Percentiles rank a stretch among this genome's conserved stretches.
phyloP scores from a whole-genome alignment of 305 asterid genomes.

The Petunia hybrid region DNA sequence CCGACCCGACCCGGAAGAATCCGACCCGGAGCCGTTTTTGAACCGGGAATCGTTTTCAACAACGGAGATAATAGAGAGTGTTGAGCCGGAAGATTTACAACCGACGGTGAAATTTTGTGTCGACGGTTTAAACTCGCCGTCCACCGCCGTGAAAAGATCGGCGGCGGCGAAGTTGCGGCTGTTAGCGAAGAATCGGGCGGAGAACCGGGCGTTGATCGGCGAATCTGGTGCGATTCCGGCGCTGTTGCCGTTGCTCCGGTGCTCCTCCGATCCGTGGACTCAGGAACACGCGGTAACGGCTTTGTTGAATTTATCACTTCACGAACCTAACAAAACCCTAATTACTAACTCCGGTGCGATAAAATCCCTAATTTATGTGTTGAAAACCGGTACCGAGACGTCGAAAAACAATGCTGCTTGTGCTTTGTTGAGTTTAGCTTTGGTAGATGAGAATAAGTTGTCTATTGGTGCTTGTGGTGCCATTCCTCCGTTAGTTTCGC shows the following conservation, averaged over 20 bases:
- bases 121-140: constrained; percentile 72
- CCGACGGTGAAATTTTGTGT: constrained; percentile 88
- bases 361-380: constrained; percentile 74
- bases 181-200: constrained; percentile 84
- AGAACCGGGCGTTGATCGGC: constrained; percentile 87
- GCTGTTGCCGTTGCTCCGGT: constrained; percentile 74
- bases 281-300: constrained; percentile 96
- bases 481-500: constrained; percentile 77
- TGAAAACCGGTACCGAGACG: constrained; percentile 83
- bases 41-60: constrained; percentile 82
- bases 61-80: constrained; percentile 88
- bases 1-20: constrained; percentile 57
- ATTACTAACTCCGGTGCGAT: constrained; percentile 68
- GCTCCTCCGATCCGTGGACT: constrained; percentile 72
- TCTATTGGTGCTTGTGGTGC: constrained; percentile 94
- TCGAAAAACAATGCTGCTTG: constrained; percentile 97
- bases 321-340: constrained; percentile 65
- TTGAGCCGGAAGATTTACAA: constrained; percentile 93
- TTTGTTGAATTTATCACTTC: constrained; percentile 80
- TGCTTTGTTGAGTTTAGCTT: constrained; percentile 77
- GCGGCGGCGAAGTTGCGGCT: constrained; percentile 89
- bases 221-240: constrained; percentile 92
- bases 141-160: constrained; percentile 74
- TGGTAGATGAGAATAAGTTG: constrained; percentile 77
- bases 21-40: too few species aligned